Evolutionary conservation across 108 stramenopile genomes (phyloP), one percentile per base, ranked within the genome.

Genomic region (Cyclotella distinguenda): DNA sequence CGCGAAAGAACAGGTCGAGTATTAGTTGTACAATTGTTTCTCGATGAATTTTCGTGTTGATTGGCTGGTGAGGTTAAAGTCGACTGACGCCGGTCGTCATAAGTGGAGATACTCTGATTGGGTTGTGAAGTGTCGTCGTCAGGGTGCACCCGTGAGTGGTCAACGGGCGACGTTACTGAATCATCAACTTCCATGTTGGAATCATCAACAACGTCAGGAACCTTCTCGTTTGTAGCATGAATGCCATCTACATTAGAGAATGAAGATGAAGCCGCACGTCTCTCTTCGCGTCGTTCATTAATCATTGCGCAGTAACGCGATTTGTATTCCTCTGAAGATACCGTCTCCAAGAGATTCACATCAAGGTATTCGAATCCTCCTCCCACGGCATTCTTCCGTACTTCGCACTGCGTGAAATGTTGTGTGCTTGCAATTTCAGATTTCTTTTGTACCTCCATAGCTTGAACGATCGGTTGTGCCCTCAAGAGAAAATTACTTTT

Each of bases 111-210:
- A n/a, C n/a, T n/a, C n/a, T n/a, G n/a, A n/a, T 10, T 42, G 19
- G 56, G 4, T 31, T 16, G 22, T 6, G 18, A 21, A 8, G 28
- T 12, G 1, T 4, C 22, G 58, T 49, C 33, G 33, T 62, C 51
- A 27, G 10, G 25, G 13, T 25, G 34, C 30, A 12, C 16, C 47
- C 26, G n/a, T 11, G 60, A 70, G 3, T n/a, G n/a, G n/a, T 60
- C 22, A 45, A 27, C 51, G 32, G 38, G 40, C 13, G 52, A 44
- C 48, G 42, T 47, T 11, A 57, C 22, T 26, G 71, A 72, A 7
- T 72, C 63, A 42, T 72, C 71, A 45, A 64, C 64, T 6, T 72
- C 60, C 62, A 64, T 56, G 44, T 60, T 72, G n/a, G 71, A 72
- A 19, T 72, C 71, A 43, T 57, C 67, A 23, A 11, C 62, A 15